These are phyloP conservation scores for Aspergillus calidoustus DNA, from an alignment of 2,329 filamentous ascomycete genomes.

Conservation along the genomic window DNA sequence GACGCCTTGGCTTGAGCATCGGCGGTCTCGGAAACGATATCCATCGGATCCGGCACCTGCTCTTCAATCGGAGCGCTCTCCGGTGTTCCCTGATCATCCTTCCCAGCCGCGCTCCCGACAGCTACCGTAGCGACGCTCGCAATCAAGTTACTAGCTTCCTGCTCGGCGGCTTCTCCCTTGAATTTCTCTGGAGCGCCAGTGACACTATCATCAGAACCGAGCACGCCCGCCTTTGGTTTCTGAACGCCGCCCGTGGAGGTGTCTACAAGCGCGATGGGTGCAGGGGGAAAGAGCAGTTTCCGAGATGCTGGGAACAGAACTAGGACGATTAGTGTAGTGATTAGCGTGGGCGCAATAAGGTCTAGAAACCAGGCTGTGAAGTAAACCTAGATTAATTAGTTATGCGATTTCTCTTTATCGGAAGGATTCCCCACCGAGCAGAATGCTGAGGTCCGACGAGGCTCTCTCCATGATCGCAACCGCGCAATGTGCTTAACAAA, in stretches of 20 bases:
- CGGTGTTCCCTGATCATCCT: constrained; percentile 73
- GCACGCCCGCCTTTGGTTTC: constrained; percentile 74
- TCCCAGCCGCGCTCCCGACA: constrained; percentile 62
- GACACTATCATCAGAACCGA: constrained; percentile 75
- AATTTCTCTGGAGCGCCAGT: constrained; percentile 83
- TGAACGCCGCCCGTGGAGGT: constrained; percentile 73
- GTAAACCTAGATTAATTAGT: constrained; percentile 48
- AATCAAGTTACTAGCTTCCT: constrained; percentile 81
- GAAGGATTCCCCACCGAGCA: constrained; percentile 51
- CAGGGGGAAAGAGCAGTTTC: constrained; percentile 70
- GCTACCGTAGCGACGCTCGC: constrained; percentile 75
- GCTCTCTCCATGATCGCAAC: constrained; percentile 79
- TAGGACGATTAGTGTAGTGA: constrained; percentile 65
- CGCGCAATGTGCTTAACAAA: constrained; percentile 75
- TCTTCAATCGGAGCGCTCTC: constrained; percentile 55
- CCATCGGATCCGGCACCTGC: constrained; percentile 65
- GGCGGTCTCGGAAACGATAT: constrained; percentile 58
- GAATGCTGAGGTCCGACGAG: constrained; percentile 68
- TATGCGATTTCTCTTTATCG: not conserved
- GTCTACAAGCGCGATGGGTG: constrained; percentile 74
- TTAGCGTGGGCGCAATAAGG: constrained; percentile 66
- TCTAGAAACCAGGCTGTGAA: constrained; percentile 73
- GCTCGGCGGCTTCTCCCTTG: constrained; percentile 81
- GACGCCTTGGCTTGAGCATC: constrained; percentile 59
- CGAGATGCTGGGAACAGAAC: constrained; percentile 69